A percentile compares a stretch with the other conserved stretches of the same genome.
Evolutionary conservation across 176 grass and related monocot genomes (phyloP).

Genomic region (Ampelocalamus luodianensis): DNA sequence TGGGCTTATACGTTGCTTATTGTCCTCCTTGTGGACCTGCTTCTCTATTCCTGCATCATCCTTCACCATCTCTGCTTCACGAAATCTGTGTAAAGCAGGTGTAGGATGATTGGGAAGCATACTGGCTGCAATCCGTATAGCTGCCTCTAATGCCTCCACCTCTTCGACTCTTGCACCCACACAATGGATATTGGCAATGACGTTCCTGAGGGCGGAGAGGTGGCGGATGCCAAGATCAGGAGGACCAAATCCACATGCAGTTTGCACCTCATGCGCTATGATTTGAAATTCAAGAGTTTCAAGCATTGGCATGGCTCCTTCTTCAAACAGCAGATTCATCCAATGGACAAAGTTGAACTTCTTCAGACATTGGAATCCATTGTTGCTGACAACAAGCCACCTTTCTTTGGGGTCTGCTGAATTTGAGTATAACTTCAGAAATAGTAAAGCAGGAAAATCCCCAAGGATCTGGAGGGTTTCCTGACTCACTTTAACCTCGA

Average conservation of each 20-base stretch:
- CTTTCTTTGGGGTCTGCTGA: constrained; percentile 5
- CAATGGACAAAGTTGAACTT: constrained; percentile 35
- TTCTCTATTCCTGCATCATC: neutral
- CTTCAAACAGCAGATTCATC: constrained; percentile 24
- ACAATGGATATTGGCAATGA: constrained; percentile 26
- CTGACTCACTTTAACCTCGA: constrained; percentile 39
- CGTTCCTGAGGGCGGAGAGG: constrained; percentile 34
- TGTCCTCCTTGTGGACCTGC: neutral
- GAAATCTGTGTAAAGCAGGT: constrained; percentile 27
- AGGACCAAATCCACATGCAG: neutral
- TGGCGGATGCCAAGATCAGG: constrained; percentile 33
- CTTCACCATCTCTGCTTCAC: constrained; percentile 14
- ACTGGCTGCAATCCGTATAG: constrained; percentile 3
- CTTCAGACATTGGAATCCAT: constrained; percentile 37
- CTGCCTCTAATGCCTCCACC: constrained; percentile 42
- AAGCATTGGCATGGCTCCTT: constrained; percentile 47
- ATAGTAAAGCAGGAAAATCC: constrained; percentile 31
- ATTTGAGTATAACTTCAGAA: constrained; percentile 34
- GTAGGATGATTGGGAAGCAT: constrained; percentile 40
- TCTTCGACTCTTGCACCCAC: constrained; percentile 24
- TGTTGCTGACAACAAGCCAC: neutral
- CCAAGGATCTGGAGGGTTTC: constrained; percentile 31
- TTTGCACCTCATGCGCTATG: neutral
- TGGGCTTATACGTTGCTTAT: neutral
- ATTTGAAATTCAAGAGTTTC: constrained; percentile 44